Conservation (phyloP, 176 grass and related monocot genomes). For the Triticum urartu region DNA sequence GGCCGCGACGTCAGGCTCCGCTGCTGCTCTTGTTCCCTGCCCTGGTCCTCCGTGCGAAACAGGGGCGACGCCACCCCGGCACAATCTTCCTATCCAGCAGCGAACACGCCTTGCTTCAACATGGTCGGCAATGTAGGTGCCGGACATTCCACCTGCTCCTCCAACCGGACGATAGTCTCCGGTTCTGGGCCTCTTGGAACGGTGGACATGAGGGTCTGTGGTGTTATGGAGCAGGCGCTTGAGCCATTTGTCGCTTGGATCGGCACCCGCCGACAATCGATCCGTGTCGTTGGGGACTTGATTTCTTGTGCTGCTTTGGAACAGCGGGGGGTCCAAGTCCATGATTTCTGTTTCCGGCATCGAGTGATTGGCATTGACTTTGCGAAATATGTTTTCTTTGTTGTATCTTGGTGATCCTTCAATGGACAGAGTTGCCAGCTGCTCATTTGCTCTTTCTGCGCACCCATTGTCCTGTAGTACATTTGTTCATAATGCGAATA, state of each 20-base stretch:
- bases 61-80: background rate
- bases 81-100: slow-evolving; percentile 69
- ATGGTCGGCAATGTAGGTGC: background rate
- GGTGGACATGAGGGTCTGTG: slow-evolving; percentile 14
- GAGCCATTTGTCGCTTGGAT: slow-evolving; percentile 53
- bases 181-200: slow-evolving; percentile 36
- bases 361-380: slow-evolving; percentile 1
- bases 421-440: background rate
- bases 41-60: background rate
- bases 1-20: background rate
- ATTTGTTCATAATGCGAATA: slow-evolving; percentile 21
- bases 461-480: slow-evolving; percentile 2
- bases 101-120: slow-evolving; percentile 31
- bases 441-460: background rate
- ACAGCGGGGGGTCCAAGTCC: slow-evolving; percentile 21
- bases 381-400: background rate
- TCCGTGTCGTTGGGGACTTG: background rate
- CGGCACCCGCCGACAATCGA: background rate
- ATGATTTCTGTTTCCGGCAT: slow-evolving; percentile 22
- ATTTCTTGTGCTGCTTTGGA: slow-evolving; percentile 35
- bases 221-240: slow-evolving; percentile 43
- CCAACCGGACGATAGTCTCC: slow-evolving; percentile 12
- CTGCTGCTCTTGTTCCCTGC: background rate
- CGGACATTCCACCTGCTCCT: background rate
- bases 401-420: slow-evolving; percentile 3